These are phyloP conservation scores for Plectranthus barbatus DNA, from an alignment of 257 asterid genomes.

Conservation along the genomic window DNA sequence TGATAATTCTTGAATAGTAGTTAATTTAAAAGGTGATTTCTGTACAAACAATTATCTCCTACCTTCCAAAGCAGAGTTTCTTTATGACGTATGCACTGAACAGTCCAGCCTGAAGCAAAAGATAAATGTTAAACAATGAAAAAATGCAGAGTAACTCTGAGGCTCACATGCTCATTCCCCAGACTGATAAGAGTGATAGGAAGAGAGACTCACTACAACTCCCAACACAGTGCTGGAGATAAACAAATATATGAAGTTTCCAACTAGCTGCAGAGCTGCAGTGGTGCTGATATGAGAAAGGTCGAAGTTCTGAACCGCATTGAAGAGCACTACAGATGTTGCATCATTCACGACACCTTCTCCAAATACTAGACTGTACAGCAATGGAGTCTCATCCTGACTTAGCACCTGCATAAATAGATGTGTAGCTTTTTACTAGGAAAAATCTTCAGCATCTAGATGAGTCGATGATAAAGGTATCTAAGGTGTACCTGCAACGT, in stretches of 20 bases:
- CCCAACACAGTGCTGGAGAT: constrained; percentile 71
- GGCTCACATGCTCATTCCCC: neutral
- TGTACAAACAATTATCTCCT: constrained; percentile 15
- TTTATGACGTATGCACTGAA: constrained; percentile 85
- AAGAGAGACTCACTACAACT: constrained; percentile 52
- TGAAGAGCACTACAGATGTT: constrained; percentile 93
- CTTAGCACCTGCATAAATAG: constrained; percentile 62
- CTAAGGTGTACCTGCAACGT: constrained; percentile 73
- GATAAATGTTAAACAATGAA: constrained; percentile 12
- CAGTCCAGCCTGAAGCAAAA: constrained; percentile 65
- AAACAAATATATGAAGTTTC: constrained; percentile 76
- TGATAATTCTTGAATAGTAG: neutral
- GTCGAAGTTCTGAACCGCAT: constrained; percentile 92
- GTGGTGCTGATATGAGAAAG: constrained; percentile 55
- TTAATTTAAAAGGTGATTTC: neutral
- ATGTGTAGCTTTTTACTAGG: constrained; percentile 10
- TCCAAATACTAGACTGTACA: constrained; percentile 95
- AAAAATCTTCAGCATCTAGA: constrained; percentile 2
- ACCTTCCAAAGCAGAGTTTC: constrained; percentile 96
- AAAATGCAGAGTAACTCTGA: constrained; percentile 8
- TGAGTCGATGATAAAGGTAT: neutral
- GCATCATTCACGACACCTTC: constrained; percentile 99
- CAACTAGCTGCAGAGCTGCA: constrained; percentile 57
- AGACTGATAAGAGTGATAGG: constrained; percentile 1
- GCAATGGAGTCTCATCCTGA: constrained; percentile 95